Conservation (phyloP, 768 basidiomycete genomes). For the Crepidotus variabilis region DNA sequence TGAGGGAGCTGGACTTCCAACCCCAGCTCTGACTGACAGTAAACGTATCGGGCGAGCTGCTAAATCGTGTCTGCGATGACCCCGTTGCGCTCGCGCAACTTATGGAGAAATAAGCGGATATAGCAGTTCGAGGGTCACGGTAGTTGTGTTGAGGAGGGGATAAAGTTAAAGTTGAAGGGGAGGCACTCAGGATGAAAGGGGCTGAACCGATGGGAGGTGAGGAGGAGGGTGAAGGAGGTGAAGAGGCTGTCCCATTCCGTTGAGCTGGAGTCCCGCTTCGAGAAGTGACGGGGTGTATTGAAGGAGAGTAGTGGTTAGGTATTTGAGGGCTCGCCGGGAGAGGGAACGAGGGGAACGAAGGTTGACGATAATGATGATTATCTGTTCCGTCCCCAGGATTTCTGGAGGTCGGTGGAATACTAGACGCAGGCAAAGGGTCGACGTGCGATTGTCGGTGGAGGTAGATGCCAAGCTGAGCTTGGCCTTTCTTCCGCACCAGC, state of each 20-base stretch:
- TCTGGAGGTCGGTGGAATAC: constrained; percentile 37
- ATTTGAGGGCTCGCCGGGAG: constrained; percentile 19
- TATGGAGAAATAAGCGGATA: constrained; percentile 82
- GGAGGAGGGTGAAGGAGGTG: constrained; percentile 19
- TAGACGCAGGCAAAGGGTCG: constrained; percentile 74
- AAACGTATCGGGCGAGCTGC: constrained; percentile 84
- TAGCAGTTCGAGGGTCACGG: constrained; percentile 65
- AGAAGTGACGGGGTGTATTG: constrained; percentile 35
- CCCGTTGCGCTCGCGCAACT: constrained; percentile 80
- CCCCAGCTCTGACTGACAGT: constrained; percentile 89
- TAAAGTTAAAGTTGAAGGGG: constrained; percentile 11
- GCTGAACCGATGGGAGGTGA: constrained; percentile 15
- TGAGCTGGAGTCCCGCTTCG: constrained; percentile 39
- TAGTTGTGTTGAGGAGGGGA: constrained; percentile 61
- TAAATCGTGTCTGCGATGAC: constrained; percentile 77
- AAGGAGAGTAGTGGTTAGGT: constrained; percentile 40
- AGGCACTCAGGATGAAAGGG: neutral
- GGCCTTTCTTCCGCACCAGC: constrained; percentile 75
- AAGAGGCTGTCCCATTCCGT: constrained; percentile 18
- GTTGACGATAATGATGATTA: constrained; percentile 22
- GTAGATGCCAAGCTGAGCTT: constrained; percentile 80
- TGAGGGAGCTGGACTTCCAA: constrained; percentile 67
- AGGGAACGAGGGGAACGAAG: constrained; percentile 27
- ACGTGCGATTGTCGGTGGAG: constrained; percentile 81
- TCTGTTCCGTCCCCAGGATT: constrained; percentile 4